Evolutionary conservation across 768 basidiomycete genomes (phyloP), one percentile per base, ranked within the genome.

Genomic region (Strobilomyces confusus): DNA sequence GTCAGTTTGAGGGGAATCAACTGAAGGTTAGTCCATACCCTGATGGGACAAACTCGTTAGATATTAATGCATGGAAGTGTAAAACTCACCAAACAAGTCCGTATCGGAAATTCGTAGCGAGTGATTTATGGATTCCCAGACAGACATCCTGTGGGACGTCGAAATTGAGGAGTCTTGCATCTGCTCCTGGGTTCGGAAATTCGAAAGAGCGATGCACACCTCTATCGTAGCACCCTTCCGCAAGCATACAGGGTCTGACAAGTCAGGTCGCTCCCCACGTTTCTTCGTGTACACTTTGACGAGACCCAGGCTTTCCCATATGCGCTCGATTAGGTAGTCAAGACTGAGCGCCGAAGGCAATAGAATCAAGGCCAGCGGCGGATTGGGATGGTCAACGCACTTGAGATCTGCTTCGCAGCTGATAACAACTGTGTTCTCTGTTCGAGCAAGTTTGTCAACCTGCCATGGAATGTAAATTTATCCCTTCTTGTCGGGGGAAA

Each of bases 241-340:
- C 55, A 98, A 70, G 70, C 89, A 92, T 45, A 98, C 83, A 23
- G 97, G 97, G 69, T 99, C 97, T 1, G 77, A 71, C 13, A 99
- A 72, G 68, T 98, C 97, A 4, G 97, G 95, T 58, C 89, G 89
- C 29, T 79, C 89, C n/a, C 95, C 97, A 41, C 97, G 80, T 69
- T 95, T 95, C 73, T 99, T 99, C 3, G 97, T 99, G 71, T 98
- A 99, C 42, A 99, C 83, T 65, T 94, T 95, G 50, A 88, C 87
- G 8, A 92, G 78, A 48, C 78, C 75, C n/a, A 93, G 78, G 54
- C 88, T 82, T 26, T 84, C 86, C 87, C 87, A 91, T 56, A 90
- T 84, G 20, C 83, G 79, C 57, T 87, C 86, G 51, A 89, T 80
- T 34, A 91, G 77, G 63, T 89, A 83, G 63, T 82, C 79, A 49